A percentile compares a stretch with the other conserved stretches of the same genome.
Evolutionary conservation across 257 asterid species (phyloP).

Genomic region (Ligustrum vulgare): DNA sequence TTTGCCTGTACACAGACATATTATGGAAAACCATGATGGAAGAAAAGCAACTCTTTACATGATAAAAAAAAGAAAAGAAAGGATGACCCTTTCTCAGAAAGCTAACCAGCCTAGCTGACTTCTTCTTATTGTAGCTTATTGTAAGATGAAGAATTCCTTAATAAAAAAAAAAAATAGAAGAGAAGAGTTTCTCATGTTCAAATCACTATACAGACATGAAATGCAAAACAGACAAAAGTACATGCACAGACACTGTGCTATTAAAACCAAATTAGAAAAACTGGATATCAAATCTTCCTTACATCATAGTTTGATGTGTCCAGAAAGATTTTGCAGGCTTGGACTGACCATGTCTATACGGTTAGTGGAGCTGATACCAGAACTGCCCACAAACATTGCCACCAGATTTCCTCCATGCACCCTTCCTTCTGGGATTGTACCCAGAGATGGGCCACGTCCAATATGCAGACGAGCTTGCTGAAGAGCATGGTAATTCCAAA

Average conservation of each 20-base stretch:
- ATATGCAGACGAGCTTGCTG: constrained; percentile 16
- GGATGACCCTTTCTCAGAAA: constrained; percentile 11
- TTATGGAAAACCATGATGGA: background rate
- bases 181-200: constrained; percentile 3
- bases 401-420: constrained; percentile 54
- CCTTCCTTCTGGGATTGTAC: constrained; percentile 42
- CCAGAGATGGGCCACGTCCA: constrained; percentile 12
- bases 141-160: background rate
- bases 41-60: constrained; percentile 8
- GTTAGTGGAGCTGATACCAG: constrained; percentile 11
- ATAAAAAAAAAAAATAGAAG: constrained; percentile 6
- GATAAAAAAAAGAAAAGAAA: constrained; percentile 5
- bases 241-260: background rate
- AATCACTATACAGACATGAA: background rate
- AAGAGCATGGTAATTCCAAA: constrained; percentile 20
- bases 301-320: constrained; percentile 31
- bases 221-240: background rate
- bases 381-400: constrained; percentile 32
- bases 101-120: constrained; percentile 23
- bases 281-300: constrained; percentile 13
- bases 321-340: constrained; percentile 19
- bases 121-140: constrained; percentile 24
- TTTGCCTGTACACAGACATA: background rate
- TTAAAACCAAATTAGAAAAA: constrained; percentile 1
- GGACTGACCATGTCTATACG: constrained; percentile 17